These are phyloP conservation scores for Gelatoporia subvermispora DNA, from an alignment of 768 basidiomycete genomes.

Conservation along the genomic window DNA sequence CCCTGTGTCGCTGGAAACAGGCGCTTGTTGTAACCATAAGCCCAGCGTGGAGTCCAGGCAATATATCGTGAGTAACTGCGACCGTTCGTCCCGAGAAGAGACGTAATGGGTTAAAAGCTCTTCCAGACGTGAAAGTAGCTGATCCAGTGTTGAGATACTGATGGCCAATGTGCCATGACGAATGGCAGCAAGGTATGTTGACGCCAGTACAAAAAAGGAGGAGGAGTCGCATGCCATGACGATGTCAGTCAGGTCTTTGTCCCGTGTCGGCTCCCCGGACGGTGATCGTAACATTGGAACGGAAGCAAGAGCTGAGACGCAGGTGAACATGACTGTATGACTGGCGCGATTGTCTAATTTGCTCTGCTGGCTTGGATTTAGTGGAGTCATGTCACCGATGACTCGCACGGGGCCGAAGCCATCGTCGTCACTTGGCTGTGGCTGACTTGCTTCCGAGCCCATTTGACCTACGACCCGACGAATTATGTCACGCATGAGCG, in stretches of 20 bases:
- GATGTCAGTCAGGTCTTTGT: conserved; percentile 54
- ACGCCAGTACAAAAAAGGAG: conserved; percentile 55
- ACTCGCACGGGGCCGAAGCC: conserved; percentile 53
- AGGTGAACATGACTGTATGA: conserved; percentile 40
- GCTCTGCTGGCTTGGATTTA: too few relatives aligned
- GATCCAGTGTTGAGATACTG: conserved; percentile 42
- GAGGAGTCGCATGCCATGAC: conserved; percentile 45
- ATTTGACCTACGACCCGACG: conserved; percentile 29
- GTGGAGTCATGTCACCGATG: conserved; percentile 6
- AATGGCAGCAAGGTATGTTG: conserved; percentile 51
- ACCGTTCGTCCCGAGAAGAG: conserved; percentile 46
- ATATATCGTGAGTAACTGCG: conserved; percentile 51
- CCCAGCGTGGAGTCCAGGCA: conserved; percentile 61
- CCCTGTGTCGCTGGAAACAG: conserved; percentile 26
- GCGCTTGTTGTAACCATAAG: conserved; percentile 44
- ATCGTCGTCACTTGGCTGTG: conserved; percentile 41
- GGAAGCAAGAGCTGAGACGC: conserved; percentile 54
- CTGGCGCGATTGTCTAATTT: background rate
- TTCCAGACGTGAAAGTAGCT: conserved; percentile 50
- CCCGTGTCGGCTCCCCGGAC: conserved; percentile 54
- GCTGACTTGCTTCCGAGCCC: conserved; percentile 11
- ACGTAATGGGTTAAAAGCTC: conserved; percentile 49
- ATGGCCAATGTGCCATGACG: conserved; percentile 52
- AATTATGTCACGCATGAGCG: conserved; percentile 38
- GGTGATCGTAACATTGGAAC: conserved; percentile 61